Percentiles rank a stretch among this genome's conserved stretches.
Conservation (phyloP, 768 basidiomycete genomes). For the Leccinum longicurvipes region DNA sequence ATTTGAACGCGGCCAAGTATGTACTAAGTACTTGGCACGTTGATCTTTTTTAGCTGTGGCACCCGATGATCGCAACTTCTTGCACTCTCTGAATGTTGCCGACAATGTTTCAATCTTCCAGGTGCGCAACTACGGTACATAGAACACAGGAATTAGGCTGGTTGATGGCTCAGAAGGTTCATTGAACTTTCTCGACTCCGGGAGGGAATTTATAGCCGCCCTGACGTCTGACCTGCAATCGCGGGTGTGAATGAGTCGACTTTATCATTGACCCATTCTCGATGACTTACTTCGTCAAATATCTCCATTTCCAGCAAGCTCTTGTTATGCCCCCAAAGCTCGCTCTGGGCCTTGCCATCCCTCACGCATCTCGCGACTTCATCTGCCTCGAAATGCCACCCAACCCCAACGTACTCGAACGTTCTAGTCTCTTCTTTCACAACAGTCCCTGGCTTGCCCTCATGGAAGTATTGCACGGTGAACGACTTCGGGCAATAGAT, state of each 20-base stretch:
- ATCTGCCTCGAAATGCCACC: constrained; percentile 86
- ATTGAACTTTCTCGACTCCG: constrained; percentile 52
- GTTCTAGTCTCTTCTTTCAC: constrained; percentile 55
- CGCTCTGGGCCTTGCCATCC: constrained; percentile 71
- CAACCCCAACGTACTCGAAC: constrained; percentile 62
- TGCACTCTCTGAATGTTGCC: background rate
- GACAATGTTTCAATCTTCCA: background rate
- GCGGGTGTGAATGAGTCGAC: constrained; percentile 13
- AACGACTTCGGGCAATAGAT: constrained; percentile 66
- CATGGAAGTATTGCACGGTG: constrained; percentile 58
- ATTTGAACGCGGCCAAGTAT: too few species aligned
- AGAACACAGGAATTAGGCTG: background rate
- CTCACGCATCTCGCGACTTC: constrained; percentile 78
- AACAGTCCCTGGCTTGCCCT: constrained; percentile 39
- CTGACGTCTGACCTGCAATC: constrained; percentile 56
- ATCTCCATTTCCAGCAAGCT: constrained; percentile 78
- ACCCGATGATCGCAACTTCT: background rate
- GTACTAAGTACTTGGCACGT: too few species aligned
- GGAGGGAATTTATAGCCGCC: constrained; percentile 62
- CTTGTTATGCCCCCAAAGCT: constrained; percentile 74
- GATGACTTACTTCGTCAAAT: constrained; percentile 69
- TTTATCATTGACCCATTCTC: background rate
- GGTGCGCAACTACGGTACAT: background rate
- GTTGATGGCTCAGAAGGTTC: background rate
- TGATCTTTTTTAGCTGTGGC: too few species aligned